Conservation (phyloP, 768 basidiomycete species). For the Epithele typhae region DNA sequence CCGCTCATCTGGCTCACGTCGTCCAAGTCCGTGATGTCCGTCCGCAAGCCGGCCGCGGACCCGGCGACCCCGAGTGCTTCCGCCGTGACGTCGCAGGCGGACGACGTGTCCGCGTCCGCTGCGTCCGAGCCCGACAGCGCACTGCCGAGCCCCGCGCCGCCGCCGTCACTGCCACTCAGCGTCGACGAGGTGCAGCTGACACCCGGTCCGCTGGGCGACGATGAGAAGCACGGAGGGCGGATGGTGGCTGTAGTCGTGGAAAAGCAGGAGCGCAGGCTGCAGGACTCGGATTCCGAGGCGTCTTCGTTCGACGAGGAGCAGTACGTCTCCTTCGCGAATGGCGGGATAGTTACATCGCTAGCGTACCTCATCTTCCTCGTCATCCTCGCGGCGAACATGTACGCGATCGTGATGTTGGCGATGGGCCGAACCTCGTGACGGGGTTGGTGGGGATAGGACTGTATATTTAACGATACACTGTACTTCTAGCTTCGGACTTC, state of each 20-base stretch:
- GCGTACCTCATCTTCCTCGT: constrained; percentile 59
- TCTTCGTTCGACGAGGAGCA: constrained; percentile 18
- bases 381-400: constrained; percentile 66
- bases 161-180: background rate
- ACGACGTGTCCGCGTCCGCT: background rate
- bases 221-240: constrained; percentile 6
- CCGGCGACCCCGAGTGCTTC: background rate
- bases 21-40: constrained; percentile 65
- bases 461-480: too few species aligned
- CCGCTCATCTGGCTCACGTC: constrained; percentile 75
- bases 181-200: constrained; percentile 1
- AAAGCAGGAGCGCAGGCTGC: constrained; percentile 8
- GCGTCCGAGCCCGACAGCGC: background rate
- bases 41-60: constrained; percentile 24
- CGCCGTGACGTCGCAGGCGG: background rate
- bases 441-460: too few species aligned
- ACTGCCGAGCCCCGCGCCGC: background rate
- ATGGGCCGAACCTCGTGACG: constrained; percentile 26
- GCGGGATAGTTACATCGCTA: constrained; percentile 42
- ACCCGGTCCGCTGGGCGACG: background rate
- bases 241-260: constrained; percentile 1
- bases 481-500: too few species aligned
- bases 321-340: constrained; percentile 60
- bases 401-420: constrained; percentile 61
- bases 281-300: background rate